Base-by-base conservation (phyloP, 768 basidiomycete species). In the Pulveroboletus sp. region DNA sequence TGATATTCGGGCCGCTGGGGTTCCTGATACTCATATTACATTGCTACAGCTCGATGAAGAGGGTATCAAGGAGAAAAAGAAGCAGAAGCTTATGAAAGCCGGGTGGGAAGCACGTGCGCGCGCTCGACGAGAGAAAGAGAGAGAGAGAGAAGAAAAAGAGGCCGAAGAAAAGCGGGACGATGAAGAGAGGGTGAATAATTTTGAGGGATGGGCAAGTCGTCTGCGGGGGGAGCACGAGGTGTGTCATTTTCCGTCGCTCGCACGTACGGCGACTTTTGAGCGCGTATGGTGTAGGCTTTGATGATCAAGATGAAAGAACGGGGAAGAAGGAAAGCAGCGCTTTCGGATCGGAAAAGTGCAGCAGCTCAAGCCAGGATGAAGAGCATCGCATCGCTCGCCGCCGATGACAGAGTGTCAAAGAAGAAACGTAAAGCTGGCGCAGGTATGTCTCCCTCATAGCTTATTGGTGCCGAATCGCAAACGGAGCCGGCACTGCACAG, bases 341-440 rank as follows among this genome's bases (percentile, higher is more conserved):
- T 98, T 40, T 84, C 77, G 24, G 94, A 99, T 65, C 74, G 97
- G 43, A 97, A 97, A 71, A 93, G 91, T 56, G 91, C 94, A 12
- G 94, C 92, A 16, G 85, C 94, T 0, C 97, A 98, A 67, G 90
- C 87, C 25, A 74, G 94, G 55, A 97, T 97, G 95, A 95, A 95
- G 72, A 90, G 81, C 53, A 97, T 99, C 31, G 92, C 95, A 1
- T 87, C 81, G 39, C 73, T 99, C 33, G 95, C 97, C 1, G 84
- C 84, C 2, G 97, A 98, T 50, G 89, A 91, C 36, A 78, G 85
- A 3, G 77, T 87, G 12, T 73, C 85, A 2, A 91, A 88, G 70
- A 93, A 90, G 74, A 87, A 89, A 64, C 82, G 89, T 45, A 94
- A 90, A 72, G 85, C 73, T 7, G 84, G 80, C 7, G 84, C 85